Evolutionary conservation across 192 early-diverging fungal genomes (phyloP).

Genomic region (Funneliformis mosseae): DNA sequence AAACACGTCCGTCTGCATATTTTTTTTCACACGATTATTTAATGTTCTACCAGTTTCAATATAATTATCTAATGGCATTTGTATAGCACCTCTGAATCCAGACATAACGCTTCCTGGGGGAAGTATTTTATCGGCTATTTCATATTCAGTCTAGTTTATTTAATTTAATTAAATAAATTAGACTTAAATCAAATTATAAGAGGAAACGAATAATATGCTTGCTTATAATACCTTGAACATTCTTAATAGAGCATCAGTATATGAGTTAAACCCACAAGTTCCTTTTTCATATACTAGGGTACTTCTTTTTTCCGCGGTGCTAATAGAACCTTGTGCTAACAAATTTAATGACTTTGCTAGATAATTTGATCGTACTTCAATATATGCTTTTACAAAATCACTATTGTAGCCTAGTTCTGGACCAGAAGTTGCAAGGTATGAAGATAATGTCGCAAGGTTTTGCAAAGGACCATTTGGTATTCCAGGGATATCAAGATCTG

Average conservation of each 20-base stretch:
- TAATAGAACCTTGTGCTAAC: conserved; percentile 51
- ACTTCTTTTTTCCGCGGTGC: conserved; percentile 45
- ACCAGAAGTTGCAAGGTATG: conserved; percentile 52
- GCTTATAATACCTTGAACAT: conserved; percentile 59
- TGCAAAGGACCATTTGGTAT: conserved; percentile 35
- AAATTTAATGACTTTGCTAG: conserved; percentile 59
- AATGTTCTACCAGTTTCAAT: conserved; percentile 57
- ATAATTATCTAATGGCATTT: conserved; percentile 50
- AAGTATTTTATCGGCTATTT: conserved; percentile 60
- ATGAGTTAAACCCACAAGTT: conserved; percentile 61
- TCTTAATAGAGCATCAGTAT: conserved; percentile 56
- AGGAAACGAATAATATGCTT: not conserved
- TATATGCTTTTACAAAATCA: conserved; percentile 64
- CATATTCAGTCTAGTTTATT: conserved; percentile 60
- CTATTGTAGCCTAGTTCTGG: conserved; percentile 50
- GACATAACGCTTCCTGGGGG: conserved; percentile 44
- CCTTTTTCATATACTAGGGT: conserved; percentile 61
- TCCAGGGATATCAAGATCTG: conserved; percentile 41
- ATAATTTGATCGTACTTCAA: conserved; percentile 67
- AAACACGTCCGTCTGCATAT: conserved; percentile 58
- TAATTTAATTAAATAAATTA: too few relatives aligned
- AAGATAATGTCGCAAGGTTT: conserved; percentile 45
- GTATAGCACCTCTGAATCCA: conserved; percentile 51
- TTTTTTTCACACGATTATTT: conserved; percentile 53
- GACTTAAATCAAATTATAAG: conserved; percentile 4